A percentile compares a stretch with the other conserved stretches of the same genome.
phyloP scores from a whole-genome alignment of 495 filamentous ascomycete genomes.

The Lasiosphaeria miniovina region DNA sequence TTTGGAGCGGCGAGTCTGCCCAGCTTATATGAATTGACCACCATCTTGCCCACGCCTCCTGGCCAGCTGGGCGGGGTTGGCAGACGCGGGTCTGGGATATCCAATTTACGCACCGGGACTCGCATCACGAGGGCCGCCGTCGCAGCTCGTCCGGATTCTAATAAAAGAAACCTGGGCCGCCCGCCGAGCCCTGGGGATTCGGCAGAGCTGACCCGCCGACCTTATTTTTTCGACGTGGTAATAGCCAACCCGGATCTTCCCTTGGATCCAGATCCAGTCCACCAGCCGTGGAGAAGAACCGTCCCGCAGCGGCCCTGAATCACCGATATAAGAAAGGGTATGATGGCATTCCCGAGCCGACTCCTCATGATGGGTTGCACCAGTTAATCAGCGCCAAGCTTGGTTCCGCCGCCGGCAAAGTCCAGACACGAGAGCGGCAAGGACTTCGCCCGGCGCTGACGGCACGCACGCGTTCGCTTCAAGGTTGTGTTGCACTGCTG shows the following conservation, averaged over 20 bases:
- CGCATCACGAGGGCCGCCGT: constrained; percentile 15
- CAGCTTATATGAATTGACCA: constrained; percentile 28
- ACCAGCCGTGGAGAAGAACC: constrained; percentile 19
- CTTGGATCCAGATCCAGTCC: constrained; percentile 11
- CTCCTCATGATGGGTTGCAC: not conserved
- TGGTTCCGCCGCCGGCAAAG: constrained; percentile 6
- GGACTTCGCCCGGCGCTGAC: not conserved
- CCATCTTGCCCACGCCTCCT: constrained; percentile 14
- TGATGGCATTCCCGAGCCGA: constrained; percentile 8
- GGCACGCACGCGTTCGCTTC: not conserved
- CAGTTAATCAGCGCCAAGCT: constrained; percentile 10
- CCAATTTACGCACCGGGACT: constrained; percentile 10
- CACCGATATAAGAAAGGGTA: constrained; percentile 4
- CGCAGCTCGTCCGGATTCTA: constrained; percentile 21
- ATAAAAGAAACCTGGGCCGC: constrained; percentile 27
- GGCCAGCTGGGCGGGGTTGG: constrained; percentile 1
- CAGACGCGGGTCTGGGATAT: constrained; percentile 3
- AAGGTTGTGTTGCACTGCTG: constrained; percentile 1
- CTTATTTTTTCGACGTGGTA: constrained; percentile 15
- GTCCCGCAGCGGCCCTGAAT: not conserved
- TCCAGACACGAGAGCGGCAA: not conserved
- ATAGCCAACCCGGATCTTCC: constrained; percentile 25
- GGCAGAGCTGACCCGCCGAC: constrained; percentile 22
- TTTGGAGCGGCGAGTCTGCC: constrained; percentile 12
- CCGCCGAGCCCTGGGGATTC: constrained; percentile 21